A percentile compares a stretch with the other conserved stretches of the same genome.
These are phyloP conservation scores for Diplodia seriata DNA, from an alignment of 2,329 filamentous ascomycete genomes.

Conservation along the genomic window DNA sequence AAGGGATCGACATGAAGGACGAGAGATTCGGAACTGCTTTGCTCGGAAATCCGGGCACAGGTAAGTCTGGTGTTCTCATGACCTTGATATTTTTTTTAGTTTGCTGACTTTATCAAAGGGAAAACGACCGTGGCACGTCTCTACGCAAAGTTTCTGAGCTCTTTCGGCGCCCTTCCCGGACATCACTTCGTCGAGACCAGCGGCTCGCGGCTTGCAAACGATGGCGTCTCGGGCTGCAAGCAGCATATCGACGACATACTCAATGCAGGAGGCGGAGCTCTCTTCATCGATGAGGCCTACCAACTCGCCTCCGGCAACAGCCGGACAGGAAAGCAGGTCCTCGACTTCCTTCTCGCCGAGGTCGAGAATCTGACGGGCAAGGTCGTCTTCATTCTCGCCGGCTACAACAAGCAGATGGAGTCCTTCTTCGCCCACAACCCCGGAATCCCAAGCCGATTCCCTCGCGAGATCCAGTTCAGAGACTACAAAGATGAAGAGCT, in stretches of 20 bases:
- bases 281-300: slow-evolving; percentile 84
- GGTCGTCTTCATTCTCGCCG: slow-evolving; percentile 74
- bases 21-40: slow-evolving; percentile 70
- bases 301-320: slow-evolving; percentile 69
- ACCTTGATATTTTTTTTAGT: no score
- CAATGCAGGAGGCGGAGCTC: slow-evolving; percentile 67
- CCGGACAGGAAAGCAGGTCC: slow-evolving; percentile 64
- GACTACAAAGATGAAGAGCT: slow-evolving; percentile 74
- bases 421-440: slow-evolving; percentile 77
- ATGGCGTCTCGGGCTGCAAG: slow-evolving; percentile 66
- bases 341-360: slow-evolving; percentile 75
- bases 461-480: slow-evolving; percentile 68
- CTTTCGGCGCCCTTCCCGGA: slow-evolving; percentile 68
- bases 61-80: slow-evolving; percentile 43
- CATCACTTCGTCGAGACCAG: slow-evolving; percentile 69
- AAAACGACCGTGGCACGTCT: slow-evolving; percentile 79
- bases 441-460: slow-evolving; percentile 73
- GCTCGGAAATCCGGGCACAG: slow-evolving; percentile 78
- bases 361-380: slow-evolving; percentile 75
- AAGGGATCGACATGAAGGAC: slow-evolving; percentile 60
- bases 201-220: slow-evolving; percentile 69
- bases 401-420: slow-evolving; percentile 78
- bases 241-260: slow-evolving; percentile 64
- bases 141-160: slow-evolving; percentile 70
- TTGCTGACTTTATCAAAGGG: slow-evolving; percentile 43